Conservation (phyloP, 2,329 filamentous ascomycete genomes). For the Massarina eburnea region DNA sequence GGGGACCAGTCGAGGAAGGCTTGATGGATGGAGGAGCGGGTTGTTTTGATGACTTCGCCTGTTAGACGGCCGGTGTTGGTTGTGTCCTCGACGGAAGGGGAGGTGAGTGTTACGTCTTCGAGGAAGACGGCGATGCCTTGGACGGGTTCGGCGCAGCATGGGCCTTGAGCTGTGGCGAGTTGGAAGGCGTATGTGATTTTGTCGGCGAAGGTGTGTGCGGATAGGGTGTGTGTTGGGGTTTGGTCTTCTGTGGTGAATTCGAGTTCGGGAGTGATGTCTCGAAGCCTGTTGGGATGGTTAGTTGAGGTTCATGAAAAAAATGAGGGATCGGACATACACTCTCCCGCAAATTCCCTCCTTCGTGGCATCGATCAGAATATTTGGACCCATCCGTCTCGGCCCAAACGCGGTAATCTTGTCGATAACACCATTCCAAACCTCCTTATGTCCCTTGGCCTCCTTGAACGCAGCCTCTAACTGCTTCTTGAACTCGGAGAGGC, state of each 20-base stretch:
- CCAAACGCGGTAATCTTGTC: conserved; percentile 90
- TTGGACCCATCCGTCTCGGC: conserved; percentile 80
- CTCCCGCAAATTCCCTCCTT: conserved; percentile 69
- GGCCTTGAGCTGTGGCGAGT: conserved; percentile 83
- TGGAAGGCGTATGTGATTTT: conserved; percentile 95
- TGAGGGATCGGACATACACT: conserved; percentile 57
- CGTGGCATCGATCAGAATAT: conserved; percentile 84
- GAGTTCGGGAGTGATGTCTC: conserved; percentile 34
- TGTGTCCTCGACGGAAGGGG: conserved; percentile 54
- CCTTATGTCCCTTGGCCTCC: conserved; percentile 69
- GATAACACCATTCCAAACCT: conserved; percentile 74
- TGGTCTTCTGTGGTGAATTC: conserved; percentile 14
- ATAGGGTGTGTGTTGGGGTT: conserved; percentile 47
- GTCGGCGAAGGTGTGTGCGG: conserved; percentile 74
- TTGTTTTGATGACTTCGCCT: conserved; percentile 87
- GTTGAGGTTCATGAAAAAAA: neutral
- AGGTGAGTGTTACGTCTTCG: conserved; percentile 70
- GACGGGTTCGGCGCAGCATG: conserved; percentile 88
- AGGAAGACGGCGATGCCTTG: conserved; percentile 91
- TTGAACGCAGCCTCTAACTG: conserved; percentile 71
- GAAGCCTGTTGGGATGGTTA: neutral
- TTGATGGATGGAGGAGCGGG: conserved; percentile 78
- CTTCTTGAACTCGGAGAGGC: conserved; percentile 73
- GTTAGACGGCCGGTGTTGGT: conserved; percentile 74
- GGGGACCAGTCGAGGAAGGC: conserved; percentile 96